Base-by-base conservation (phyloP, 495 filamentous ascomycete species). In the Penicillium canariense region DNA sequence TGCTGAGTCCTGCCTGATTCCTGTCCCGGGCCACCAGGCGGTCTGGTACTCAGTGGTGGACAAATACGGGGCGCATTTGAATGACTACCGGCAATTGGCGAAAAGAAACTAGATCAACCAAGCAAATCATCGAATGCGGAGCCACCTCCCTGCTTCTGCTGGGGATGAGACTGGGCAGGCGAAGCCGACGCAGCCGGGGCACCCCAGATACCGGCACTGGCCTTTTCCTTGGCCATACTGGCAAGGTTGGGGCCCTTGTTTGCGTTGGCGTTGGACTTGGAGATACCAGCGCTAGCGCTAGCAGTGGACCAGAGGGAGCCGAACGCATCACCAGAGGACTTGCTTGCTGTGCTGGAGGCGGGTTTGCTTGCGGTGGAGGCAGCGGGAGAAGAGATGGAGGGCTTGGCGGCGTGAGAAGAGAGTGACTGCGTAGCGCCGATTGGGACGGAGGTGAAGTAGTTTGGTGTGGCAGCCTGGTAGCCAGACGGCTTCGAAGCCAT, bases 181-280 rank as follows among this genome's bases (percentile, higher is more conserved):
- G 52, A 38, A 18, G 38, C 42, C 31, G 68, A 60, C 1, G 78
- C 60, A 30, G 83, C 75, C 4, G 81, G 77, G 6, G 86, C 80
- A 9, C 94, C 94, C 91, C 95, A 98, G 60, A 98, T 89, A 2
- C 92, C 91, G 2, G 90, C 90, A 67, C 85, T 91, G 34, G 90
- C 90, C 77, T 96, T 96, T 69, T 97, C 89, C 77, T 96, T 96
- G 38, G 91, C 93, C 75, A 98, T 87, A 66, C 92, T 89, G 18
- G 90, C 91, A 58, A 98, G 77, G 55, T 85, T 88, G 40, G 83
- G 83, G 7, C 90, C 87, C 56, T 88, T 88, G 53, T 79, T 83
- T 1, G 81, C 69, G 11, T 77, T 73, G 3, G 84, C 82, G 35
- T 72, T 77, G 22, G 80, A 74, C 73, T 96, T 98, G 75, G 91